Percentiles rank a stretch among this genome's conserved stretches.
Conservation (phyloP, 1,284 basidiomycete species). For the Ceratobasidium sp. region DNA sequence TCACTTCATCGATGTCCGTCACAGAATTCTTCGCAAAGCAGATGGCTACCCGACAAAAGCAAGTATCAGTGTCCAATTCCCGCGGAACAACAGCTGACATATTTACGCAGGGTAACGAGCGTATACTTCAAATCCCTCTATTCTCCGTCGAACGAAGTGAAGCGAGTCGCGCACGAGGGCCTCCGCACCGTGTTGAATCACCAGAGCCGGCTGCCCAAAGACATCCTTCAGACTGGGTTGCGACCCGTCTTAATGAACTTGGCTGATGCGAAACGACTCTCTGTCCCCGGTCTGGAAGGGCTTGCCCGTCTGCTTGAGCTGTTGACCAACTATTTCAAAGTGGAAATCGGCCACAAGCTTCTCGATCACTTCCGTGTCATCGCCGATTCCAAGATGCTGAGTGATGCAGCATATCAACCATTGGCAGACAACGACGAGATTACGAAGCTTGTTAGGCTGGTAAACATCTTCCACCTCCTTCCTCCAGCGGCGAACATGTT, state of each 20-base stretch:
- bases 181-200: constrained; percentile 89
- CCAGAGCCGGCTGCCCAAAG: constrained; percentile 94
- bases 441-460: constrained; percentile 90
- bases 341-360: constrained; percentile 98
- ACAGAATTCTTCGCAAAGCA: constrained; percentile 92
- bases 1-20: constrained; percentile 94
- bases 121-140: constrained; percentile 99
- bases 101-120: constrained; percentile 78
- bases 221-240: constrained; percentile 93
- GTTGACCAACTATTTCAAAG: constrained; percentile 99
- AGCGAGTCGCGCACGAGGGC: constrained; percentile 95
- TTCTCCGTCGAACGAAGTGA: constrained; percentile 91
- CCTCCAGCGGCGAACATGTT: constrained; percentile 94
- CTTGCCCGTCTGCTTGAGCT: constrained; percentile 95
- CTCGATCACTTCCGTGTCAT: constrained; percentile 95
- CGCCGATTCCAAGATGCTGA: constrained; percentile 86
- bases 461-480: constrained; percentile 97
- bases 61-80: constrained; percentile 48
- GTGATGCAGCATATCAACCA: constrained; percentile 79
- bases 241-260: constrained; percentile 98
- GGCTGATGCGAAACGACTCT: constrained; percentile 94
- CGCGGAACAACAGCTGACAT: constrained; percentile 42
- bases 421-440: constrained; percentile 91
- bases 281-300: constrained; percentile 94
- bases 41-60: constrained; percentile 86